Evolutionary conservation across 495 filamentous ascomycete genomes (phyloP), one percentile per base, ranked within the genome.

Genomic region (Lichina pygmaea): DNA sequence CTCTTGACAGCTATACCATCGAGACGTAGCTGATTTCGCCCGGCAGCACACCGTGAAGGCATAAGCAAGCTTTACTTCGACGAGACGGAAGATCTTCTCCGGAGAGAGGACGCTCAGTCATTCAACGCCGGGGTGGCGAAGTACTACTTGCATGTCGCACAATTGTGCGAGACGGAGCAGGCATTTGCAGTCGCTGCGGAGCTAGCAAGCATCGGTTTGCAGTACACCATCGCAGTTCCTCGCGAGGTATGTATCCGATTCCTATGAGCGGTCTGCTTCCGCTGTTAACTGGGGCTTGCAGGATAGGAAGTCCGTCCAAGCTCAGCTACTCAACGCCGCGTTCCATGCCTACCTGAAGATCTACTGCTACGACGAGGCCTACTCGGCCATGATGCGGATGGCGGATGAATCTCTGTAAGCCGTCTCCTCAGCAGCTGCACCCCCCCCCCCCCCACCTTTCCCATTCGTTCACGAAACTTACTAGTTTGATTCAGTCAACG

Each of bases 111-210:
- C 47, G 71, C 69, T 53, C 72, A 75, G 44, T 66, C 70, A 46
- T 76, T 94, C 48, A 73, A 77, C 53, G 70, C 71, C 44, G 89
- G 86, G 8, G 66, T 89, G 32, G 66, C 81, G 5, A 70, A 73
- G 45, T 95, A 93, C 58, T 92, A 86, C 55, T 70, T 77, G 40
- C 91, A 97, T 58, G 70, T 95, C 48, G 68, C 82, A 12, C 66
- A 68, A 17, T 66, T 97, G 7, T 95, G 79, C 55, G 85, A 93
- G 50, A 67, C 73, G 52, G 67, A 68, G 42, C 76, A 75, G 43
- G 72, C 71, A 6, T 79, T 78, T 52, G 77, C 78, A 6, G 79
- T 77, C 56, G 81, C 85, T 43, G 71, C 79, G 6, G 81, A 91
- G 48, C 93, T 95, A 58, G 75, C 86, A 34, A 69, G 75, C 38